Base-by-base conservation (phyloP, 2,329 filamentous ascomycete species). In the Herpotrichia juniperi region DNA sequence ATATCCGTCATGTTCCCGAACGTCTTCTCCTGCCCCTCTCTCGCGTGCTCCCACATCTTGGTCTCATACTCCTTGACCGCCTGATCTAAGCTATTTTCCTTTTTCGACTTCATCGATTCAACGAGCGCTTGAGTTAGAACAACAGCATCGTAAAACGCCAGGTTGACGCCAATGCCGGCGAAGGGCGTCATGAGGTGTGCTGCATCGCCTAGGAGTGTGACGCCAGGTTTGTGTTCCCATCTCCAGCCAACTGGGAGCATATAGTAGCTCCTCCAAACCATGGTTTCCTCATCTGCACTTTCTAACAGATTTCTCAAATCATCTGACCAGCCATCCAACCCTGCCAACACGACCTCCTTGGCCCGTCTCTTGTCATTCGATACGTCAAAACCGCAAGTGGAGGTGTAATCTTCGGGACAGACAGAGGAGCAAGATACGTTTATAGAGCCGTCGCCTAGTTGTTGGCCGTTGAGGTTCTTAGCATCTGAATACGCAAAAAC, bases 1-100 rank as follows among this genome's bases (percentile, higher is more conserved):
- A 78, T 81, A 32, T 76, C 70, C 25, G 71, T 67, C 61, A 78
- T 77, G 60, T 76, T 61, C 48, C 82, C 79, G 42, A 77, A 78
- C 9, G 73, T 76, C 48, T 67, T 35, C 34, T 67, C 56, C 46
- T 72, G 66, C n/a, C 59, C 71, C 39, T 60, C 57, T 12, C 66
- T 69, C n/a, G 70, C 69, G 7, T 70, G 58, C n/a, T 40, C 48
- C 44, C 74, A 74, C 73, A 76, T 74, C n/a, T 68, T 62, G 19
- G 59, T 37, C 50, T 78, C 75, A 61, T 74, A 76, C 2, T 28
- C 39, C 2, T 48, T 24, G 28, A 76, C 59, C 6, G 64, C 53
- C 0, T 22, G 21, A 31, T 73, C 68, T 7, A 77, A 58, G 16
- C 31, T 45, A 8, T 47, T 42, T 11, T 46, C n/a, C 2, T 43